Percentiles rank a stretch among this genome's conserved stretches.
These are phyloP conservation scores for Rhizopus delemar DNA, from an alignment of 371 early-diverging fungal species.

Conservation along the genomic window DNA sequence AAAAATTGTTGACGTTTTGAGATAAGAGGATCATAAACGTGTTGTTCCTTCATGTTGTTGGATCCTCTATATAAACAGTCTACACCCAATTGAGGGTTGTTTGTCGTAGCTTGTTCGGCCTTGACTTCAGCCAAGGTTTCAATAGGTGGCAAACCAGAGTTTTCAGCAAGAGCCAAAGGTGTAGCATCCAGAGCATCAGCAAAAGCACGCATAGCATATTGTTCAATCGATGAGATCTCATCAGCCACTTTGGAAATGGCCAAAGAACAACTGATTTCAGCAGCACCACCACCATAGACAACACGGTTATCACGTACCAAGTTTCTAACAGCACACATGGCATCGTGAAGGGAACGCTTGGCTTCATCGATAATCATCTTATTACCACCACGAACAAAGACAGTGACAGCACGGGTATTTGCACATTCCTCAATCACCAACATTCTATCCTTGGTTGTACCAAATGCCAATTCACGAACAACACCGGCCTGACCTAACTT, in stretches of 20 bases:
- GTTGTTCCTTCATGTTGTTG: conserved; percentile 96
- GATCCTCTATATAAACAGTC: conserved; percentile 94
- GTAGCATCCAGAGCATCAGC: conserved; percentile 96
- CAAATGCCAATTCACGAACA: conserved; percentile 94
- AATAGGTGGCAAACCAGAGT: conserved; percentile 96
- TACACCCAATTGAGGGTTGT: conserved; percentile 89
- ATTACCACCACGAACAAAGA: conserved; percentile 98
- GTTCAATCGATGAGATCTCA: conserved; percentile 89
- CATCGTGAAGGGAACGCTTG: conserved; percentile 98
- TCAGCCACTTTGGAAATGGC: conserved; percentile 94
- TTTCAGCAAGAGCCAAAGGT: conserved; percentile 97
- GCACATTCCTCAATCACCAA: conserved; percentile 98
- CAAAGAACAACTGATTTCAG: conserved; percentile 95
- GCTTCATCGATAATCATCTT: conserved; percentile 99
- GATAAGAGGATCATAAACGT: conserved; percentile 98
- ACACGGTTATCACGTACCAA: conserved; percentile 95
- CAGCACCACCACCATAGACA: conserved; percentile 99
- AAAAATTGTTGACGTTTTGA: conserved; percentile 98
- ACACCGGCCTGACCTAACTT: conserved; percentile 95
- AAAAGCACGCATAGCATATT: conserved; percentile 98
- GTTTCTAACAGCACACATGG: conserved; percentile 99
- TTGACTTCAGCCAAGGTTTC: conserved; percentile 94
- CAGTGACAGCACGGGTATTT: conserved; percentile 96
- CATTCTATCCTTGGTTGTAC: conserved; percentile 99
- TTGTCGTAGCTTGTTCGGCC: conserved; percentile 87